These are phyloP conservation scores for Castanea sativa DNA, from an alignment of 306 rosid genomes.

Conservation along the genomic window DNA sequence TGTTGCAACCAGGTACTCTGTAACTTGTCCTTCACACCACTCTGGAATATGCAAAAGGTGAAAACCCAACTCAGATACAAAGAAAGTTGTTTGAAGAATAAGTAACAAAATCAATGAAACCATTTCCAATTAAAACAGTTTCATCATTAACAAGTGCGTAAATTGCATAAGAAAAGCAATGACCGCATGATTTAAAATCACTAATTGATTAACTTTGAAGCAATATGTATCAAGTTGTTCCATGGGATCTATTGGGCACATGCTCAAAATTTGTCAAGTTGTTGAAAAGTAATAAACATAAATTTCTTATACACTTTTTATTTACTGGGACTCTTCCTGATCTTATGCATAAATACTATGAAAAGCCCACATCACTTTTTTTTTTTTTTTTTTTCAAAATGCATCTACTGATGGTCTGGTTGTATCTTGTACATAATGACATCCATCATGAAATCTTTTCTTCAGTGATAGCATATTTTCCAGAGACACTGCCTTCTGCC, in stretches of 20 bases:
- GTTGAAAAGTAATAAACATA: neutral
- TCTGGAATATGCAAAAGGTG: slow-evolving; percentile 49
- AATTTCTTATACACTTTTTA: too few relatives aligned
- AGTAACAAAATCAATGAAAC: neutral
- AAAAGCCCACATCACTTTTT: neutral
- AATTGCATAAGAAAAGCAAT: slow-evolving; percentile 12
- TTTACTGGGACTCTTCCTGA: neutral
- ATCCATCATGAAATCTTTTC: too few relatives aligned
- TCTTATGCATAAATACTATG: neutral
- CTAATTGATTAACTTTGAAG: slow-evolving; percentile 4
- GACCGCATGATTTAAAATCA: slow-evolving; percentile 7
- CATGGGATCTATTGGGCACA: neutral
- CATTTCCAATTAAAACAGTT: slow-evolving; percentile 1
- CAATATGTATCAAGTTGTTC: slow-evolving; percentile 11
- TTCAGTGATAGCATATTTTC: too few relatives aligned
- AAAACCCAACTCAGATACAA: slow-evolving; percentile 15
- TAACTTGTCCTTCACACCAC: slow-evolving; percentile 92
- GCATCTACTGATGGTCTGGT: neutral
- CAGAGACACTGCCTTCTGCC: too few relatives aligned
- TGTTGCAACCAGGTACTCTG: slow-evolving; percentile 92
- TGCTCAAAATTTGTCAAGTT: neutral
- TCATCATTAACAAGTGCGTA: slow-evolving; percentile 8
- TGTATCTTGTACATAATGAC: too few relatives aligned
- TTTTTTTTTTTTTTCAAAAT: neutral
- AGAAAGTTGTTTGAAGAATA: slow-evolving; percentile 11